These are phyloP conservation scores for Verticillium zaregamsianum DNA, from an alignment of 2,329 filamentous ascomycete genomes.

Conservation along the genomic window DNA sequence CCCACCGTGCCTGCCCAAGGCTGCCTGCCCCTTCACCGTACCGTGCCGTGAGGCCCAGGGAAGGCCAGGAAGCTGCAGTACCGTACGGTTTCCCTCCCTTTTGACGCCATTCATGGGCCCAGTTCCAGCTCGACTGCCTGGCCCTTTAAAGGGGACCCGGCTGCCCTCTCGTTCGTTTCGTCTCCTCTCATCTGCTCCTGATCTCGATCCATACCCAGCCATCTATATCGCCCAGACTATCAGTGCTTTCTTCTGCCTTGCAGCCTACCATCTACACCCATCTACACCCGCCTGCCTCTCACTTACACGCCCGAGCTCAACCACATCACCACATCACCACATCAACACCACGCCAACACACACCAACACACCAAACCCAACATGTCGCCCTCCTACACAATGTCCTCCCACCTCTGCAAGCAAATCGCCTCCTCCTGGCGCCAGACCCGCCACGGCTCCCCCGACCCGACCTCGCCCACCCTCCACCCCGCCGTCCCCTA, in stretches of 20 bases:
- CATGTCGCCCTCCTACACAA: conserved; percentile 58
- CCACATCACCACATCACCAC: conserved; percentile 1
- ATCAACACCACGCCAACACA: not conserved
- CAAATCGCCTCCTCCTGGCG: conserved; percentile 57
- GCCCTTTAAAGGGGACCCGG: not conserved
- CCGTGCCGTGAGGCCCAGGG: too few species aligned
- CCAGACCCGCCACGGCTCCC: conserved; percentile 39
- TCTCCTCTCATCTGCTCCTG: not conserved
- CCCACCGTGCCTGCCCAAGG: not conserved
- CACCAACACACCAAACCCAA: conserved; percentile 12
- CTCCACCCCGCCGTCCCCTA: conserved; percentile 19
- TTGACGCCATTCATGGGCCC: conserved; percentile 2
- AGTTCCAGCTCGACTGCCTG: not conserved
- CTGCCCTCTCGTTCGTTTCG: not conserved
- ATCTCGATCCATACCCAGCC: not conserved
- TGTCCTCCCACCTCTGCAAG: conserved; percentile 58
- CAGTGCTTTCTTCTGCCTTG: not conserved
- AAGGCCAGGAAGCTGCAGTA: not conserved
- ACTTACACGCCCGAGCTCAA: not conserved
- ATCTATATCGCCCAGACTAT: not conserved
- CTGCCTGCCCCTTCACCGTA: not conserved
- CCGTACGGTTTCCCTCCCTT: conserved; percentile 3
- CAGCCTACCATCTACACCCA: not conserved
- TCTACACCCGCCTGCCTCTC: not conserved
- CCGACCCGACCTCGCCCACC: conserved; percentile 22